Conservation (phyloP, 768 basidiomycete species). For the Chalciporus chontae region DNA sequence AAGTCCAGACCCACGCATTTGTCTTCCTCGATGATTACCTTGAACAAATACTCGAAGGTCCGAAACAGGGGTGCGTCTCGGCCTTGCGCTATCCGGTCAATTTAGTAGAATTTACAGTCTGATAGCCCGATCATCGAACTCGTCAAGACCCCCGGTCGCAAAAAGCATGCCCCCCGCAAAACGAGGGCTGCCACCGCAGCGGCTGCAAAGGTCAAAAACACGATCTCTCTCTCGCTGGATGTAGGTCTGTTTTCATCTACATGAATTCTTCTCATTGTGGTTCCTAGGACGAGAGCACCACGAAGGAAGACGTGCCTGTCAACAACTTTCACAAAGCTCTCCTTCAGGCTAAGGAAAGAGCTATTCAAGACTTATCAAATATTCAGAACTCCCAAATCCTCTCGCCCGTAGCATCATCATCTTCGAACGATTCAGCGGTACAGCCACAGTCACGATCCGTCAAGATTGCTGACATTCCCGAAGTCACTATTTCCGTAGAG, state of each 20-base stretch:
- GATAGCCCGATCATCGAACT: conserved; percentile 70
- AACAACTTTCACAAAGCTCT: conserved; percentile 49
- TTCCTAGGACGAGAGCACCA: conserved; percentile 32
- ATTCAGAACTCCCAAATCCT: not conserved
- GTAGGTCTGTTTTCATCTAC: conserved; percentile 30
- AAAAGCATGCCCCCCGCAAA: conserved; percentile 52
- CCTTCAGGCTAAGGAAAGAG: conserved; percentile 31
- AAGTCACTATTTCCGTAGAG: conserved; percentile 6
- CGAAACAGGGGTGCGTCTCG: conserved; percentile 57
- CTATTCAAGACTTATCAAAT: conserved; percentile 2
- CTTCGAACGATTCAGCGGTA: not conserved
- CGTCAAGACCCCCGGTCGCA: conserved; percentile 80
- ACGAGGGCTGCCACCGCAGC: conserved; percentile 40
- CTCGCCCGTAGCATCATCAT: not conserved
- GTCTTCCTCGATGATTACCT: conserved; percentile 78
- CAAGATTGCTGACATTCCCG: conserved; percentile 7
- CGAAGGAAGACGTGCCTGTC: conserved; percentile 41
- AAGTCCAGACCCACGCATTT: conserved; percentile 73
- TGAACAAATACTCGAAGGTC: conserved; percentile 62
- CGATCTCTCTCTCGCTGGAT: conserved; percentile 42
- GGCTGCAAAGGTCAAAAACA: conserved; percentile 43
- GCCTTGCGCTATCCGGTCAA: not conserved
- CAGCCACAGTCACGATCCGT: not conserved
- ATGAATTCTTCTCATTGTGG: conserved; percentile 8
- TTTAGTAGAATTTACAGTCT: not conserved